Base-by-base conservation (phyloP, 345 rosid genomes). In the Eucalyptus pumila region DNA sequence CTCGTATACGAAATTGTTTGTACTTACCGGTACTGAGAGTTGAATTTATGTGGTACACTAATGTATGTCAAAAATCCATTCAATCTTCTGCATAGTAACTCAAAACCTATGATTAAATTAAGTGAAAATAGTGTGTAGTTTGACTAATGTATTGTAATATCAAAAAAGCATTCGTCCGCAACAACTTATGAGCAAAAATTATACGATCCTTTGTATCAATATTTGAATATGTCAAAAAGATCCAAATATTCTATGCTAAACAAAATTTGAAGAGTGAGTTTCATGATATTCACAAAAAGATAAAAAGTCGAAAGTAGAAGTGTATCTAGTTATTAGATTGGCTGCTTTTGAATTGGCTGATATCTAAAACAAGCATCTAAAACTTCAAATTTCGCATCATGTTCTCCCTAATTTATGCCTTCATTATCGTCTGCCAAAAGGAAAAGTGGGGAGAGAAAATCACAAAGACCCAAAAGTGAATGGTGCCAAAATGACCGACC, bases 131-230 rank as follows among this genome's bases (percentile, higher is more conserved):
- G 30, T 56, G 30, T 56, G 62, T 2, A 56, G 30, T 10, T 56
- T 56, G 14, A 23, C 13, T 56, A 56, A 9, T 56, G 62, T 56
- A 10, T 4, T 23, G 6, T 56, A 24, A 56, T 56, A 26, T 56
- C 62, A 9, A 24, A 76, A 76, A 11, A 37, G 5, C 16, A 37
- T 16, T 42, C 23, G 1, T 19, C 7, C 1, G 12, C 26, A 56
- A 24, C 62, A 69, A 76, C 8, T 40, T 76, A 76, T 21, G 30
- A 76, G 5, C 14, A 76, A 40, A 76, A 76, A 76, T 3, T 40
- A 11, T 11, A 76, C 5, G 3, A 72, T 34, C 44, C 13, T 34
- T 16, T 0, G 1, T 9, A 34, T 34, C 4, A 3, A 17, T 72
- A 34, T 2, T 72, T 17, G 26, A 37, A 11, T 11, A 76, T 21